Percentiles rank a stretch among this genome's conserved stretches.
Conservation (phyloP, 306 rosid genomes). For the Luffa aegyptiaca region DNA sequence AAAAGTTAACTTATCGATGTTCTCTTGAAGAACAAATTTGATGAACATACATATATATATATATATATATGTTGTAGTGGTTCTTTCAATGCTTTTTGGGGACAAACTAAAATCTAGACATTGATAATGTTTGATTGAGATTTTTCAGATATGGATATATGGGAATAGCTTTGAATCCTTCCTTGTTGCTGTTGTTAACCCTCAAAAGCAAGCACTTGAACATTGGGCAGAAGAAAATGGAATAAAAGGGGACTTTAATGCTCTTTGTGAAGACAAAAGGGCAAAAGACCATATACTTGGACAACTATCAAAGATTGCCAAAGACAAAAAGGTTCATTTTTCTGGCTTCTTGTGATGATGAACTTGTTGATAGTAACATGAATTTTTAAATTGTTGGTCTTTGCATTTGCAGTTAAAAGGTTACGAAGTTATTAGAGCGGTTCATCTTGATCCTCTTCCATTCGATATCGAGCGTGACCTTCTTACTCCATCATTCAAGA, state of each 20-base stretch:
- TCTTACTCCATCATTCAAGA: slow-evolving; percentile 86
- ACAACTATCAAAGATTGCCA: slow-evolving; percentile 58
- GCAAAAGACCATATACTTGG: slow-evolving; percentile 55
- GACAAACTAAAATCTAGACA: not conserved
- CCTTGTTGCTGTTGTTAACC: slow-evolving; percentile 80
- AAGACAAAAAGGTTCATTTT: slow-evolving; percentile 67
- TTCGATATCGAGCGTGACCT: slow-evolving; percentile 96
- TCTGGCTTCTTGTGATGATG: not conserved
- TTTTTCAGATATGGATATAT: slow-evolving; percentile 78
- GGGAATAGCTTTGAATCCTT: slow-evolving; percentile 93
- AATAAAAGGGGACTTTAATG: slow-evolving; percentile 48
- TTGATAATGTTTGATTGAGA: not conserved
- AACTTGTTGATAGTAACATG: slow-evolving; percentile 1
- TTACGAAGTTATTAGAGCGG: slow-evolving; percentile 61
- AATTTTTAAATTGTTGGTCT: slow-evolving; percentile 13
- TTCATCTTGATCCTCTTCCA: slow-evolving; percentile 77
- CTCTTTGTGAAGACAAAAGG: slow-evolving; percentile 57
- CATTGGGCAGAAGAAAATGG: slow-evolving; percentile 75
- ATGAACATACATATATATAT: not conserved
- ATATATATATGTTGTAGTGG: not conserved
- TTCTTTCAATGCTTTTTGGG: no score
- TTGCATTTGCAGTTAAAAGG: slow-evolving; percentile 74
- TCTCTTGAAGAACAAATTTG: not conserved
- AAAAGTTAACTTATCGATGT: not conserved
- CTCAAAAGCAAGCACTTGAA: slow-evolving; percentile 52